Evolutionary conservation across 768 basidiomycete species (phyloP), one percentile per base, ranked within the genome.

Genomic region (Suillus ampliporus): DNA sequence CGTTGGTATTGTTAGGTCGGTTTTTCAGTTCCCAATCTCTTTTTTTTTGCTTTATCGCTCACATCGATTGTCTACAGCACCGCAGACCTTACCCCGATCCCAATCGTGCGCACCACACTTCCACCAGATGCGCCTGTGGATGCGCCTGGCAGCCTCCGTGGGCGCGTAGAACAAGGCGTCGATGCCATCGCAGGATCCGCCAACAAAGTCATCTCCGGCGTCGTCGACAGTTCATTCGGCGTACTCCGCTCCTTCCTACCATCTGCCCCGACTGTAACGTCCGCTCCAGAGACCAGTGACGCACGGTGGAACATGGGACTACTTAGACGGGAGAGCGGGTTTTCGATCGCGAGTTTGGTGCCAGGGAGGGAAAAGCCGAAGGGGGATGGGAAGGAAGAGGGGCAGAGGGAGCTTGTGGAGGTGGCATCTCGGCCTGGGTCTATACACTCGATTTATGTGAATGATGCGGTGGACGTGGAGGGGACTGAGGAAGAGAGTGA

Each of bases 141-240:
- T 37, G 72, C 79, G 0, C 80, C 83, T 1, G 83, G 83, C 1
- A 81, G 85, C 54, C 74, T 96, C n/a, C 84, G 92, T 1, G 85
- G 86, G 11, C 83, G 90, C 48, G 90, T 95, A 11, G 91, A 86
- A 66, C 92, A 94, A 71, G 89, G 89, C 64, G 90, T 92, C 17
- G 90, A 91, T 62, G 86, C 86, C 0, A 86, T 95, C 43, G 86
- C 91, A 0, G 92, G 87, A n/a, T 89, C 91, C 0, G 95, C 95
- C 19, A 88, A 86, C 72, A 86, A 88, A 61, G 86, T 90, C 52
- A 76, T 94, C 57, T 88, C 84, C 6, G 95, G 92, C 26, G 94
- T 97, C 58, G 90, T 97, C 53, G 95, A 97, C 72, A 87, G 93
- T 0, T 93, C 92, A 3, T 95, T 96, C 75, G 91, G 92, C 19